Percentiles rank a stretch among this genome's conserved stretches.
These are phyloP conservation scores for Russula compacta DNA, from an alignment of 768 basidiomycete species.

Conservation along the genomic window DNA sequence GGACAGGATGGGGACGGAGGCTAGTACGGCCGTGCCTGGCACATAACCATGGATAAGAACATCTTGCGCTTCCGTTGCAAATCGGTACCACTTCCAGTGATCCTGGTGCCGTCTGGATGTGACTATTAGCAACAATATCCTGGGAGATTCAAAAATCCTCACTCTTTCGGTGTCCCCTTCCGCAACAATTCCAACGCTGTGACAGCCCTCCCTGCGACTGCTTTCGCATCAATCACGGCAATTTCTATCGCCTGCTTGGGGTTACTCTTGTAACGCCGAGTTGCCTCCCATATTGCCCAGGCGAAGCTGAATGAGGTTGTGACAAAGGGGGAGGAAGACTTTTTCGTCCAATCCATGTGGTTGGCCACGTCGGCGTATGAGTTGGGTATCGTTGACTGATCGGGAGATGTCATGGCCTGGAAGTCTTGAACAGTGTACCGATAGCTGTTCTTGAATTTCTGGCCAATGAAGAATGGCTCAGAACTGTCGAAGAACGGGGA, in stretches of 20 bases:
- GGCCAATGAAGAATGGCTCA: slow-evolving; percentile 62
- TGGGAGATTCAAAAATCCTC: slow-evolving; percentile 23
- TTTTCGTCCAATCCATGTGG: slow-evolving; percentile 76
- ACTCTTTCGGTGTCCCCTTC: slow-evolving; percentile 47
- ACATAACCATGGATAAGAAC: slow-evolving; percentile 65
- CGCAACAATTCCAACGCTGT: slow-evolving; percentile 59
- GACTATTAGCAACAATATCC: slow-evolving; percentile 9
- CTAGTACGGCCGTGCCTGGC: slow-evolving; percentile 53
- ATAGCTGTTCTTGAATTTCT: slow-evolving; percentile 41
- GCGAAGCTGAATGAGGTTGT: slow-evolving; percentile 74
- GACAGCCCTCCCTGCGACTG: slow-evolving; percentile 46
- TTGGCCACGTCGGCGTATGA: slow-evolving; percentile 55
- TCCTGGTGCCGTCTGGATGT: slow-evolving; percentile 43
- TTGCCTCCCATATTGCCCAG: slow-evolving; percentile 79
- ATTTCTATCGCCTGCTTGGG: slow-evolving; percentile 73
- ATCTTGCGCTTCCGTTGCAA: slow-evolving; percentile 65
- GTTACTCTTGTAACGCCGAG: slow-evolving; percentile 60
- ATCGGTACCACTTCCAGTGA: slow-evolving; percentile 71
- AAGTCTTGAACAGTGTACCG: slow-evolving; percentile 24
- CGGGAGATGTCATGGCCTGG: slow-evolving; percentile 18
- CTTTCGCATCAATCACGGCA: slow-evolving; percentile 64
- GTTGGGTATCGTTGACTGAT: slow-evolving; percentile 17
- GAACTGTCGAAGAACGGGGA: slow-evolving; percentile 42
- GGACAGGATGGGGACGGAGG: slow-evolving; percentile 59
- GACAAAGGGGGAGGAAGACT: slow-evolving; percentile 57